Evolutionary conservation across 805 yeast genomes (phyloP).

Genomic region (Candida vaughaniae): DNA sequence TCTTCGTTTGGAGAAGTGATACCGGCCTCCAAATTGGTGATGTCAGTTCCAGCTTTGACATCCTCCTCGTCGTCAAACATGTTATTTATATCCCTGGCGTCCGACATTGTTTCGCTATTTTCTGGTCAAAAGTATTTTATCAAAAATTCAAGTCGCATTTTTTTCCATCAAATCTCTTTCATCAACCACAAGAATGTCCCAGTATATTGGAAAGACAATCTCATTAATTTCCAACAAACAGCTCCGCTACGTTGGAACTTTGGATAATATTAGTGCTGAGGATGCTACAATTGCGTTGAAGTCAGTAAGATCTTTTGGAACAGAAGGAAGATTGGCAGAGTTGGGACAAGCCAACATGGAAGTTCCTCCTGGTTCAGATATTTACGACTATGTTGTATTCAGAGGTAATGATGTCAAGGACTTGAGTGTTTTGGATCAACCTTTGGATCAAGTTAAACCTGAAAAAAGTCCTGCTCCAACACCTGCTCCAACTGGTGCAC

Average conservation of each 20-base stretch:
- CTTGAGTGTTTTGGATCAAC: constrained; percentile 75
- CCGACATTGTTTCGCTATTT: constrained; percentile 5
- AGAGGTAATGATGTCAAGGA: constrained; percentile 93
- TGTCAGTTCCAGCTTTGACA: not conserved
- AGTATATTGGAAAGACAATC: constrained; percentile 87
- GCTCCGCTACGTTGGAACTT: constrained; percentile 84
- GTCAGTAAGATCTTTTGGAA: constrained; percentile 80
- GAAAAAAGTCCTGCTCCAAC: constrained; percentile 3
- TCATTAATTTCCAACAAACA: constrained; percentile 76
- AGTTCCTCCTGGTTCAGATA: constrained; percentile 64
- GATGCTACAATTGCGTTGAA: constrained; percentile 84
- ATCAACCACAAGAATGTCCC: constrained; percentile 59
- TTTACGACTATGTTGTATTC: constrained; percentile 77
- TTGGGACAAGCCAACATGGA: constrained; percentile 63
- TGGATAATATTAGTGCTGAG: constrained; percentile 85
- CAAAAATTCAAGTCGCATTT: no score
- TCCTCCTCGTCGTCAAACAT: constrained; percentile 12
- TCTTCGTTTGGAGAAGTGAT: not conserved
- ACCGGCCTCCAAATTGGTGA: constrained; percentile 1
- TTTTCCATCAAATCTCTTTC: constrained; percentile 1
- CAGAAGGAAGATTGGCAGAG: constrained; percentile 77
- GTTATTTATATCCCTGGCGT: constrained; percentile 8
- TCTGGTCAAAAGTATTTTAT: no score
- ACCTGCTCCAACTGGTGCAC: constrained; percentile 8
- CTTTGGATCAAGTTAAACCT: constrained; percentile 52